Conservation (phyloP, 2,329 filamentous ascomycete species). For the Aspergillus arachidicola region DNA sequence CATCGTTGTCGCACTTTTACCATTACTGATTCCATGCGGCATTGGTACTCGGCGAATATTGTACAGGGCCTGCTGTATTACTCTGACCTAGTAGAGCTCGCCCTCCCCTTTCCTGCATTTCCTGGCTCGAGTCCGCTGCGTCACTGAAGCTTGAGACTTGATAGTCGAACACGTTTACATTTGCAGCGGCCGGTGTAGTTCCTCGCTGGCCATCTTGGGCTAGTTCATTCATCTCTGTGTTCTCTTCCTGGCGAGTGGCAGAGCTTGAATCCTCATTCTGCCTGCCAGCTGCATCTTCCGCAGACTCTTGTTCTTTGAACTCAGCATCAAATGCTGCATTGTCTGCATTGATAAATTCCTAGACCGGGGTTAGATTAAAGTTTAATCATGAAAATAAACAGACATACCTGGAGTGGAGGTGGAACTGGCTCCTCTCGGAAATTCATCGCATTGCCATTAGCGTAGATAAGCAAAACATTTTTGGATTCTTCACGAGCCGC, state of each 20-base stretch:
- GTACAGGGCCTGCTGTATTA: slow-evolving; percentile 13
- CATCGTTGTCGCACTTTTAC: background rate
- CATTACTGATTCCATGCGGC: slow-evolving; percentile 5
- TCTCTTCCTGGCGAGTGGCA: background rate
- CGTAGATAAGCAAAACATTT: slow-evolving; percentile 61
- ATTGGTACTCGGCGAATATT: slow-evolving; percentile 7
- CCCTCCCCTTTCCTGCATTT: slow-evolving; percentile 44
- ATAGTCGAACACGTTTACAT: slow-evolving; percentile 44
- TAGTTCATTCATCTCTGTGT: background rate
- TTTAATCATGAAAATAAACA: background rate
- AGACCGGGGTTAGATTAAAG: slow-evolving; percentile 18
- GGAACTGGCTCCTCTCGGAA: slow-evolving; percentile 36
- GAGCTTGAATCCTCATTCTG: slow-evolving; percentile 1
- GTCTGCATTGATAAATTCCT: slow-evolving; percentile 55
- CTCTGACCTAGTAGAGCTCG: slow-evolving; percentile 26
- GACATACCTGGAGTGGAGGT: slow-evolving; percentile 40
- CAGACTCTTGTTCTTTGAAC: slow-evolving; percentile 28
- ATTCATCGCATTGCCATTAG: slow-evolving; percentile 52
- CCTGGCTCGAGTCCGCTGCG: slow-evolving; percentile 30
- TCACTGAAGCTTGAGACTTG: slow-evolving; percentile 42
- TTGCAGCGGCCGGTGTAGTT: slow-evolving; percentile 13
- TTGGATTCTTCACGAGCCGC: slow-evolving; percentile 56
- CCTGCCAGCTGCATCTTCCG: slow-evolving; percentile 10
- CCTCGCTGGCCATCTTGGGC: background rate
- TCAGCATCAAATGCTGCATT: slow-evolving; percentile 47